Base-by-base conservation (phyloP, 2,329 filamentous ascomycete genomes). In the Pseudocercospora vitis region DNA sequence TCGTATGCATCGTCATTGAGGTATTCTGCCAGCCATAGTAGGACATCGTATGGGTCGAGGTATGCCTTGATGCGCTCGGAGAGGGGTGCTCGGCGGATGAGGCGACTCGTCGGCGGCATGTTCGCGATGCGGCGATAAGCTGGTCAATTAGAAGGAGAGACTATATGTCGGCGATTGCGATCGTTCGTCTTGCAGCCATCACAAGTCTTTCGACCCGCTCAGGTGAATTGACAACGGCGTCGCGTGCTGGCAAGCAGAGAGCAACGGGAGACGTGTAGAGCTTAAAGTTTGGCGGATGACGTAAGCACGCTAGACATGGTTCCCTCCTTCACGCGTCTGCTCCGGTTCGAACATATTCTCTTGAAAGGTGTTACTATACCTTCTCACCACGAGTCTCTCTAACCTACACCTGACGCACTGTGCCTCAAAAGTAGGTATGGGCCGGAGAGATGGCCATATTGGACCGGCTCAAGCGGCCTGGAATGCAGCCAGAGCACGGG, bases 1-100 rank as follows among this genome's bases (percentile, higher is more conserved):
- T 96, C 89, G 85, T 91, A 95, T 64, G 96, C 89, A 67, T 87
- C 86, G 23, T 90, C 90, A 69, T 96, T 91, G 56, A 99, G 81
- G 73, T 96, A 89, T 70, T 97, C 92, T 0, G 89, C 95, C 1
- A 95, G 73, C 88, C 90, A 96, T 14, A 99, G 83, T 50, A 94
- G 75, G 67, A 92, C 88, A 73, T 99, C 94, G 75, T 88, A 86
- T 2, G 89, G 90, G 68, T 97, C 92, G 55, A 96, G 76, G 71
- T 84, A 84, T 52, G 88, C 80, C 69, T 84, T 84, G 70, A 97
- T 81, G 70, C 92, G 89, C 79, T 97, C 87, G 24, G 75, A 70
- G 63, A 96, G 81, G 70, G 94, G 86, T 69, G 83, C 84, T 65
- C 84, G 85, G 69, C 94, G 90, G 63, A 99, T 85, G 58, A 96